phyloP scores from a whole-genome alignment of 192 early-diverging fungal genomes.

The Glomus cerebriforme region DNA sequence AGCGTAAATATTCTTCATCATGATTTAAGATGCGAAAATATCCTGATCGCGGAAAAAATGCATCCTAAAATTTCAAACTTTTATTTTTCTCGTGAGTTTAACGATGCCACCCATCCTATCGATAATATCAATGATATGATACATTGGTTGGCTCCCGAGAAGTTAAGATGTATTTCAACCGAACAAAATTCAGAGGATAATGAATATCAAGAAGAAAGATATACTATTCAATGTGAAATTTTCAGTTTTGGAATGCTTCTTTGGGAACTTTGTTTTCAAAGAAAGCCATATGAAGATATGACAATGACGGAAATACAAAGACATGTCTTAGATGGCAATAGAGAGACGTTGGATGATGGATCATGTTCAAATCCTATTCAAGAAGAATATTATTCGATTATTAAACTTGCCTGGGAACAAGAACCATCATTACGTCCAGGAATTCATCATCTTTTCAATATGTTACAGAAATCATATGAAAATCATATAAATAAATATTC shows the following conservation, averaged over 20 bases:
- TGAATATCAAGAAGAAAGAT: neutral
- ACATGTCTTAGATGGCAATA: neutral
- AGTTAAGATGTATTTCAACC: neutral
- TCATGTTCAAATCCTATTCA: neutral
- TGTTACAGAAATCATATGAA: too few relatives aligned
- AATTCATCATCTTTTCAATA: too few relatives aligned
- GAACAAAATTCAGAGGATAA: neutral
- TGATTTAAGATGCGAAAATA: conserved; percentile 8
- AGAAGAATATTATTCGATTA: neutral
- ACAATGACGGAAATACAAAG: neutral
- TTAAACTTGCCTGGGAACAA: neutral
- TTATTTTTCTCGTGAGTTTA: neutral
- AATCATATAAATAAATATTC: too few relatives aligned
- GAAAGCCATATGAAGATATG: neutral
- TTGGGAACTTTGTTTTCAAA: conserved; percentile 6
- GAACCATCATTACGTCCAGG: too few relatives aligned
- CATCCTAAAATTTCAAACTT: neutral
- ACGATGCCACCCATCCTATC: neutral
- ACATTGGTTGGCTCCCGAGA: conserved; percentile 1
- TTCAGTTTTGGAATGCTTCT: neutral
- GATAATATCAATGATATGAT: neutral
- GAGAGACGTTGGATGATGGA: neutral
- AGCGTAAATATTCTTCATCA: conserved; percentile 45
- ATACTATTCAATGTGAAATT: neutral
- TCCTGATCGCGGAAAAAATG: neutral